Conservation (phyloP, 2,329 filamentous ascomycete genomes). For the Cryphonectria naterciae region DNA sequence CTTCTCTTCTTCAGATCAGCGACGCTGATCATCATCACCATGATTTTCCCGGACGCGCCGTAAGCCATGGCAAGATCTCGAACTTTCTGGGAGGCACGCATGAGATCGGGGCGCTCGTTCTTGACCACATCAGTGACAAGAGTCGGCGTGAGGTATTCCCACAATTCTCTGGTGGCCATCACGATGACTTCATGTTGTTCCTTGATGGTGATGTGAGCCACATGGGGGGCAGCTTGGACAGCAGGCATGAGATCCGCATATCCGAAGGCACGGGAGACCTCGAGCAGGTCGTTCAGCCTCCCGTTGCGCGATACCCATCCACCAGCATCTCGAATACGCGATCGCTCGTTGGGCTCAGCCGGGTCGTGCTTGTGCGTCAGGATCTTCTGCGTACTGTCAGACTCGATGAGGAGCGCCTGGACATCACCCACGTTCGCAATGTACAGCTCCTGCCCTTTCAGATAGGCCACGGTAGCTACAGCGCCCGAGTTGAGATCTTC, state of each 20-base stretch:
- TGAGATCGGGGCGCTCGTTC: constrained; percentile 84
- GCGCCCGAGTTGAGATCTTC: constrained; percentile 90
- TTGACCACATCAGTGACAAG: constrained; percentile 90
- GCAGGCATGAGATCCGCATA: constrained; percentile 91
- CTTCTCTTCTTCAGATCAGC: constrained; percentile 83
- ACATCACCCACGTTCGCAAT: constrained; percentile 95
- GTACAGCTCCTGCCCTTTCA: constrained; percentile 87
- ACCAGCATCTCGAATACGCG: constrained; percentile 89
- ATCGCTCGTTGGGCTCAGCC: constrained; percentile 79
- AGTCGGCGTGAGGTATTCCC: constrained; percentile 90
- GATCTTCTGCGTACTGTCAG: constrained; percentile 80
- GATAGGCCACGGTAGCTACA: constrained; percentile 88
- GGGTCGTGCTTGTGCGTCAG: constrained; percentile 93
- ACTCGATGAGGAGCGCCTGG: constrained; percentile 92
- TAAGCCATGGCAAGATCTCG: constrained; percentile 95
- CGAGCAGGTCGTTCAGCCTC: constrained; percentile 86
- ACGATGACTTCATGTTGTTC: constrained; percentile 94
- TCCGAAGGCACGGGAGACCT: constrained; percentile 93
- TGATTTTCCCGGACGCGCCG: constrained; percentile 90
- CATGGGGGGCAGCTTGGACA: constrained; percentile 87
- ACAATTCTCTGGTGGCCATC: constrained; percentile 88
- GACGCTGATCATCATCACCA: constrained; percentile 98
- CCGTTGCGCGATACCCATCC: constrained; percentile 96
- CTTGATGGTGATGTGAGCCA: constrained; percentile 75
- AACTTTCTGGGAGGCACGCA: constrained; percentile 93